Evolutionary conservation across 192 early-diverging fungal species (phyloP).

Genomic region (Backusella circina): DNA sequence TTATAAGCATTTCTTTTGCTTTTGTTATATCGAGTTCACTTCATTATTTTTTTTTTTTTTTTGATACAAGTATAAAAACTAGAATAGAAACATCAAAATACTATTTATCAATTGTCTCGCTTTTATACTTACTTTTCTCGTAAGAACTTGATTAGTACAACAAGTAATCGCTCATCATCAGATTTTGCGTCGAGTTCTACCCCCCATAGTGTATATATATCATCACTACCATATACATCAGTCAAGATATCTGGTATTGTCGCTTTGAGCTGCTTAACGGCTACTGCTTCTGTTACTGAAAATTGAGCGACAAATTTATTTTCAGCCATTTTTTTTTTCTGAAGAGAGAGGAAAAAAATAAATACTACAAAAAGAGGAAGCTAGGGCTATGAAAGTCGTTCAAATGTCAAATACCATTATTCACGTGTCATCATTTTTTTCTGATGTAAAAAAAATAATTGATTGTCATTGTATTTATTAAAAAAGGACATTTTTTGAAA

Average conservation of each 20-base stretch:
- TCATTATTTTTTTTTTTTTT: no score
- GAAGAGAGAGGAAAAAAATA: background rate
- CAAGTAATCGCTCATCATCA: constrained; percentile 47
- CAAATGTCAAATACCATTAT: background rate
- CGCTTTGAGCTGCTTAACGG: constrained; percentile 42
- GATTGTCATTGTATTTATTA: background rate
- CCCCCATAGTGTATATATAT: constrained; percentile 47
- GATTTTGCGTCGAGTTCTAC: constrained; percentile 39
- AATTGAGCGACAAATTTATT: constrained; percentile 33
- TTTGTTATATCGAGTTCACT: constrained; percentile 31
- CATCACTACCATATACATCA: constrained; percentile 16
- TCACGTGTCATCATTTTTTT: background rate
- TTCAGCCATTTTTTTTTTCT: background rate
- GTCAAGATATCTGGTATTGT: constrained; percentile 40
- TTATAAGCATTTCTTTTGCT: constrained; percentile 45
- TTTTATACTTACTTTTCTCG: constrained; percentile 36
- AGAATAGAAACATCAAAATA: background rate
- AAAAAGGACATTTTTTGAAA: background rate
- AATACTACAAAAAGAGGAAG: background rate
- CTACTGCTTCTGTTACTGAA: constrained; percentile 26
- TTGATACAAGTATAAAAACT: background rate
- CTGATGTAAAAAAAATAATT: background rate
- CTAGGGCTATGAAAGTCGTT: background rate
- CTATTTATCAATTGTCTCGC: background rate
- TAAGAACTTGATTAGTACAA: constrained; percentile 55